A percentile compares a stretch with the other conserved stretches of the same genome.
Conservation (phyloP, 805 yeast species). For the Spathaspora girioi region DNA sequence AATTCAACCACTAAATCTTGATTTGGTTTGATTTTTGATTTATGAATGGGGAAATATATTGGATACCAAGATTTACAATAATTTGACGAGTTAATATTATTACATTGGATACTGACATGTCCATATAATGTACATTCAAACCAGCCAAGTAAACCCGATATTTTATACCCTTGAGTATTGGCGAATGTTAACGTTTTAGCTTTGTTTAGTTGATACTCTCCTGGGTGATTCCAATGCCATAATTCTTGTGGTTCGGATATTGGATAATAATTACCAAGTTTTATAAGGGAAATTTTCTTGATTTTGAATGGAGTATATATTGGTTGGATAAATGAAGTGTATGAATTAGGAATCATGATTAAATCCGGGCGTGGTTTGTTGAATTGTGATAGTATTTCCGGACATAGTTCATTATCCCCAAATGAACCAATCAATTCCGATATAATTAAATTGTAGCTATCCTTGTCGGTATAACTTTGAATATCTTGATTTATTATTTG, state of each 20-base stretch:
- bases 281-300: conserved; percentile 12
- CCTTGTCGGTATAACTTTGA: conserved; percentile 24
- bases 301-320: conserved; percentile 39
- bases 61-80: conserved; percentile 39
- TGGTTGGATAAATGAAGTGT: conserved; percentile 64
- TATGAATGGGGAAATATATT: conserved; percentile 27
- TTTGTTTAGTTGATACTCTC: not conserved
- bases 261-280: conserved; percentile 12
- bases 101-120: conserved; percentile 51
- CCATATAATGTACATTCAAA: conserved; percentile 70
- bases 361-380: conserved; percentile 11
- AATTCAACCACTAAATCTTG: conserved; percentile 10
- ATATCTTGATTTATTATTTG: conserved; percentile 56
- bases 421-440: conserved; percentile 87
- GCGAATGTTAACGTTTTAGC: not conserved
- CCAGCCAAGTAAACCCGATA: conserved; percentile 75
- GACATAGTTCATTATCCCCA: conserved; percentile 88
- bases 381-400: conserved; percentile 58
- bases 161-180: conserved; percentile 3
- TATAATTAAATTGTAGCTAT: conserved; percentile 42
- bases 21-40: conserved; percentile 4
- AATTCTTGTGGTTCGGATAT: conserved; percentile 42
- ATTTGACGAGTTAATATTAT: conserved; percentile 25
- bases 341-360: conserved; percentile 42
- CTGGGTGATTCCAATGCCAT: conserved; percentile 65